phyloP scores from a whole-genome alignment of 129 eudicot genomes.

The Heracleum sosnowskyi region DNA sequence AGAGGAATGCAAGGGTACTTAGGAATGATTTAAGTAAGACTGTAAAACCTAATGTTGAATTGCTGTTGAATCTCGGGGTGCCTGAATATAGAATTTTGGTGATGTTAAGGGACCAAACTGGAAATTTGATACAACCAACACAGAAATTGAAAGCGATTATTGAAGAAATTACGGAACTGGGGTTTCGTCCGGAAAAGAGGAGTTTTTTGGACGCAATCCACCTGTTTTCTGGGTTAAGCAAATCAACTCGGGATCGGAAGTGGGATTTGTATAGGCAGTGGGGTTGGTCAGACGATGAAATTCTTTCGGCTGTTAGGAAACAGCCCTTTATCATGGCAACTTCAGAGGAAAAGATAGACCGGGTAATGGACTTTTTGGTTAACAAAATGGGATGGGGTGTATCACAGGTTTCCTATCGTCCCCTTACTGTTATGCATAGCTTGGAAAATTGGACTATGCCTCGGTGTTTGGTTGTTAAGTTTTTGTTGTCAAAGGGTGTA shows the following conservation, averaged over 20 bases:
- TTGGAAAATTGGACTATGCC: constrained; percentile 12
- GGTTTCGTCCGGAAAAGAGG: background rate
- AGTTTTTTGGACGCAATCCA: background rate
- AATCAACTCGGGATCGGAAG: constrained; percentile 11
- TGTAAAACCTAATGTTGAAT: background rate
- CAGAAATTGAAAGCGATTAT: background rate
- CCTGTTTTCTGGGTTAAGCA: background rate
- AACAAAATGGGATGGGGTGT: constrained; percentile 15
- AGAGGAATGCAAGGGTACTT: background rate
- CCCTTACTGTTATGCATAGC: background rate
- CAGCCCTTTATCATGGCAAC: constrained; percentile 1
- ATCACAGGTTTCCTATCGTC: background rate
- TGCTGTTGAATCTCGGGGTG: background rate
- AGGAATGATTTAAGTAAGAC: background rate
- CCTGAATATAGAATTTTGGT: background rate
- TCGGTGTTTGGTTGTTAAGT: constrained; percentile 12
- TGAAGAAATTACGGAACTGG: constrained; percentile 2
- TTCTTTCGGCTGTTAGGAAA: constrained; percentile 9
- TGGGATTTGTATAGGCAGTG: constrained; percentile 18
- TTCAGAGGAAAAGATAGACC: constrained; percentile 17
- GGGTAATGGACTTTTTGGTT: constrained; percentile 17
- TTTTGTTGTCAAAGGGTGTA: constrained; percentile 10
- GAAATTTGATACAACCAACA: background rate
- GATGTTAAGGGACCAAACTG: background rate
- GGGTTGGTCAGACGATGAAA: constrained; percentile 24